phyloP scores from a whole-genome alignment of 371 early-diverging fungal genomes.

The Mucor saturninus region DNA sequence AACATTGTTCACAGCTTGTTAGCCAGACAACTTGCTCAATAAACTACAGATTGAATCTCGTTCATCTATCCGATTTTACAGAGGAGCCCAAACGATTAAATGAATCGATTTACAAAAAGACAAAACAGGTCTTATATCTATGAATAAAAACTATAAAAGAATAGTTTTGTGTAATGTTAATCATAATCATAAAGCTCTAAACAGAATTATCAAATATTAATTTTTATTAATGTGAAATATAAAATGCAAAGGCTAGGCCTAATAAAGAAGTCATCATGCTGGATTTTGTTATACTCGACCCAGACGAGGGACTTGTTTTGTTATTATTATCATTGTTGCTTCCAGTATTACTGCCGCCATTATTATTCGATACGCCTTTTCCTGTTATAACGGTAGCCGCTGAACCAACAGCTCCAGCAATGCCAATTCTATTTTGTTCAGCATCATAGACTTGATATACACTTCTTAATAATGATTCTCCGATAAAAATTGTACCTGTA shows the following conservation, averaged over 20 bases:
- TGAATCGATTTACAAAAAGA: too few relatives aligned
- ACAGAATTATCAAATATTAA: neutral
- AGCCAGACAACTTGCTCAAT: too few relatives aligned
- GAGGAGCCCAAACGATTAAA: too few relatives aligned
- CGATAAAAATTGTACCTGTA: conserved; percentile 8
- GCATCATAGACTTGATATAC: conserved; percentile 30
- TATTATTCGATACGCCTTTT: neutral
- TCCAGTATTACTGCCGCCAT: neutral
- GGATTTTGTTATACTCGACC: neutral
- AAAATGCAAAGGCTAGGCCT: neutral
- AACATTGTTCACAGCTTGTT: too few relatives aligned
- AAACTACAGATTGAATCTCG: too few relatives aligned
- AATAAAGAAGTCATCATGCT: neutral
- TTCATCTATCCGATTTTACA: too few relatives aligned
- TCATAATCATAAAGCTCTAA: too few relatives aligned
- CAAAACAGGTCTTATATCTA: too few relatives aligned
- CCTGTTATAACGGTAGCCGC: neutral
- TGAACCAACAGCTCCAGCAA: conserved; percentile 27
- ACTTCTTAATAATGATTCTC: conserved; percentile 22
- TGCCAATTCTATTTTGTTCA: conserved; percentile 26
- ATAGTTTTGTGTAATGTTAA: too few relatives aligned
- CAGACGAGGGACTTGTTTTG: neutral
- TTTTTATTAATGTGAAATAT: neutral
- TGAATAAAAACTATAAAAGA: too few relatives aligned
- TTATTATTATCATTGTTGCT: neutral